A percentile compares a stretch with the other conserved stretches of the same genome.
Conservation (phyloP, 179 eudicot genomes). For the Patellifolia procumbens region DNA sequence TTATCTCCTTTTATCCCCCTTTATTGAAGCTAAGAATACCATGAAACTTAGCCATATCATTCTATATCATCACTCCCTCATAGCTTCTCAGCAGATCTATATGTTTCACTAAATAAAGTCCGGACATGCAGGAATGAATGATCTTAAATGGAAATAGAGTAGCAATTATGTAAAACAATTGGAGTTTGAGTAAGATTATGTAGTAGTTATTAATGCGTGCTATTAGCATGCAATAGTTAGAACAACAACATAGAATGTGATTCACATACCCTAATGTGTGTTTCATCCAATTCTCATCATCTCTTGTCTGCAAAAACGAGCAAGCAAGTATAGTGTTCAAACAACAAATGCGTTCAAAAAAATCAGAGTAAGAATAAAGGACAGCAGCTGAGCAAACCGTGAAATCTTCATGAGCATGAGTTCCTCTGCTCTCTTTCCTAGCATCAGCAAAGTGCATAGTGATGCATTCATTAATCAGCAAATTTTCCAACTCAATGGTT, state of each 20-base stretch:
- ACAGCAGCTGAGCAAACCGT: slow-evolving; percentile 51
- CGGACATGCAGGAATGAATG: too few relatives aligned
- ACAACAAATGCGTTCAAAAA: slow-evolving; percentile 6
- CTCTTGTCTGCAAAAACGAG: slow-evolving; percentile 64
- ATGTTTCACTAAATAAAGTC: too few relatives aligned
- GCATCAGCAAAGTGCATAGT: slow-evolving; percentile 99
- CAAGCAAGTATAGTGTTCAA: slow-evolving; percentile 14
- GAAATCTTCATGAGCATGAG: slow-evolving; percentile 99
- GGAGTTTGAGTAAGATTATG: too few relatives aligned
- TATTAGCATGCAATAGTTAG: too few relatives aligned
- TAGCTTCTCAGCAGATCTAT: too few relatives aligned
- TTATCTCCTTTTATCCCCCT: too few relatives aligned
- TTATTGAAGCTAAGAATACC: too few relatives aligned
- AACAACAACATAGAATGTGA: slow-evolving; percentile 4
- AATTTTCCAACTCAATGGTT: slow-evolving; percentile 94
- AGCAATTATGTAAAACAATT: too few relatives aligned
- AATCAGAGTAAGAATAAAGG: slow-evolving; percentile 2
- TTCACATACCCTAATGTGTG: slow-evolving; percentile 73
- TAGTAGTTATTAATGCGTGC: neutral
- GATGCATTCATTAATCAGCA: slow-evolving; percentile 88
- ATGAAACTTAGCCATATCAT: too few relatives aligned
- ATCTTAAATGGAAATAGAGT: too few relatives aligned
- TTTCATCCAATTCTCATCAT: slow-evolving; percentile 83
- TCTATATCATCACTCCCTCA: too few relatives aligned
- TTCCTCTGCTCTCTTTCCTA: slow-evolving; percentile 99